Evolutionary conservation across 148 eudicot genomes (phyloP), one percentile per base, ranked within the genome.

Genomic region (Chenopodium suecicum): DNA sequence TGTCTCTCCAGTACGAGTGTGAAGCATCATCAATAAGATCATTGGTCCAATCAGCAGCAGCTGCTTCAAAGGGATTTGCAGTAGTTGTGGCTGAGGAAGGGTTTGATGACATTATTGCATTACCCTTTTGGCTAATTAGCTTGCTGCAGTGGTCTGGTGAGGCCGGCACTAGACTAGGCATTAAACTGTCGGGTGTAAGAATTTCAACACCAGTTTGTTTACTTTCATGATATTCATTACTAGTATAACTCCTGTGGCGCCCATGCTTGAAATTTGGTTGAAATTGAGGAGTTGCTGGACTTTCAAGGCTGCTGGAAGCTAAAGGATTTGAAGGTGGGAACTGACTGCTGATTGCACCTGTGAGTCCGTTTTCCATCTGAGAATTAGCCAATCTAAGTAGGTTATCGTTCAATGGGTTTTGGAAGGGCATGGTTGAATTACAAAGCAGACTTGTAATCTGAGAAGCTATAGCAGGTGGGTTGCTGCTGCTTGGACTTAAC

Each of bases 1-100:
- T 78, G 41, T 88, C 89, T 82, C 76, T 88, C 92, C 90, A 90
- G 76, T 90, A 90, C 11, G 83, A 77, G 54, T 88, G 87, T 64
- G 80, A 82, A 34, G 86, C 89, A 64, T 78, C 90, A 75, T 88
- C 87, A 67, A 84, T 34, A 31, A 88, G 71, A 20, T 86, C 90
- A 78, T 79, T 70, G 6, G 72, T 78, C 80, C 80, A 78, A n/a
- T 48, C 29, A 22, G 72, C 77, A 74, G 77, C 37, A 25, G 80
- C 60, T 16, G 60, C 83, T 54, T 83, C 85, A 77, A 88, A 79
- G 73, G 80, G 81, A 74, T 82, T 85, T 31, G 86, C 81, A 62
- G 86, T 75, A 75, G 89, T 82, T 44, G 83, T 74, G 27, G 78
- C 72, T 58, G 82, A 58, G 22, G 74, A 47, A 64, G 58, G 75